Base-by-base conservation (phyloP, 2,329 filamentous ascomycete genomes). In the Fusarium abutilonis region DNA sequence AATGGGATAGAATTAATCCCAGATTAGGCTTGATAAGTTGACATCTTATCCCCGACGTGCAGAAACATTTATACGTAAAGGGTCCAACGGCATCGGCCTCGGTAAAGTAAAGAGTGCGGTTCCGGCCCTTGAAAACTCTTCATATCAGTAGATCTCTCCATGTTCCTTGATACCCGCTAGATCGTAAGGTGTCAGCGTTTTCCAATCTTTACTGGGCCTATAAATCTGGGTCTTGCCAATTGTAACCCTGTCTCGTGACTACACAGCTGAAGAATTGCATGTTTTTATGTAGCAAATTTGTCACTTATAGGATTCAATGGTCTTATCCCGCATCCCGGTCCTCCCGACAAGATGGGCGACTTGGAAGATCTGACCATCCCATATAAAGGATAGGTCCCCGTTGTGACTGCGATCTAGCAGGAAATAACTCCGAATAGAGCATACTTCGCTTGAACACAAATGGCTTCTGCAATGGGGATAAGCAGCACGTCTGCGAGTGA, bases 361-460 rank as follows among this genome's bases (percentile, higher is more conserved):
- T 31, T 39, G 32, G n/a, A 26, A 41, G 52, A 66, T 63, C 49
- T 51, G n/a, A 3, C 40, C 44, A 54, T 49, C 17, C 21, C 40
- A 47, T 64, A 64, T 63, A 64, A 63, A 65, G 41, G 28, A 45
- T 36, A 35, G 15, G 21, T 19, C 42, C 60, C 50, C 56, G 26
- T 49, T 56, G 60, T 60, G 56, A 2, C 11, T 29, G 23, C 5
- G 4, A 26, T 26, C 23, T 26, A 26, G 6, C 4, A 5, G 10
- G 5, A 29, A 6, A 29, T 29, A 6, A 23, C 9, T 29, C 28
- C 28, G 28, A 29, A 29, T 10, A 10, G 9, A 9, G 9, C 28
- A 29, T 29, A 13, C 28, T 13, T 29, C 28, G 9, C 9, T 11
- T 21, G 39, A 11, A 21, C 10, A 19, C 39, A 31, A 0, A 60